A percentile compares a stretch with the other conserved stretches of the same genome.
Evolutionary conservation across 106 monocot genomes (phyloP).

Genomic region (Allium cepa): DNA sequence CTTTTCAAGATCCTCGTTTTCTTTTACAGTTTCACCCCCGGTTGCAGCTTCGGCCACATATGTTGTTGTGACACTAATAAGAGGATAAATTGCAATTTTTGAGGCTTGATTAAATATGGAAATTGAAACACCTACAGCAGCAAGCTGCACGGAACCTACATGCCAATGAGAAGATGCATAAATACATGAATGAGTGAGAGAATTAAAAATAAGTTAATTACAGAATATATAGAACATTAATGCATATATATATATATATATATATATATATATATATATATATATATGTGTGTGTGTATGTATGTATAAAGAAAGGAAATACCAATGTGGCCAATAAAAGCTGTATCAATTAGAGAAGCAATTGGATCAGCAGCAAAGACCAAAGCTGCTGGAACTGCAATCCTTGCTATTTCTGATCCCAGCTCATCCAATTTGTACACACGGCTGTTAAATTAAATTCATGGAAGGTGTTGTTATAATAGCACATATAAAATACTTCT

Average conservation of each 20-base stretch:
- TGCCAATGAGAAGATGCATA: background rate
- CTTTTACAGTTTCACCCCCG: conserved; percentile 16
- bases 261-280: no score
- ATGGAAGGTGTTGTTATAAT: no score
- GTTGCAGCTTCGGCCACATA: conserved; percentile 86
- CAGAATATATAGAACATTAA: no score
- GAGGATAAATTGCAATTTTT: conserved; percentile 70
- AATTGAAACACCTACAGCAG: conserved; percentile 83
- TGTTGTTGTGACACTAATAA: conserved; percentile 89
- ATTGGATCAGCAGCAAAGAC: conserved; percentile 90
- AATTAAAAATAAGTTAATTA: no score
- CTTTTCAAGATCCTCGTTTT: conserved; percentile 47
- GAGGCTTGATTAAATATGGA: conserved; percentile 80
- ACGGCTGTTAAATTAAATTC: conserved; percentile 18
- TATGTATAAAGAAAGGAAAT: background rate
- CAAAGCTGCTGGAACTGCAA: conserved; percentile 79
- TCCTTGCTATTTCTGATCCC: conserved; percentile 57
- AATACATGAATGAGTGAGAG: no score
- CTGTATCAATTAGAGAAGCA: conserved; percentile 90
- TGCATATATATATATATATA: no score
- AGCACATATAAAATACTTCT: no score
- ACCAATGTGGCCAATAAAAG: conserved; percentile 86
- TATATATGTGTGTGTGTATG: no score
- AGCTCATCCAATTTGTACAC: conserved; percentile 78
- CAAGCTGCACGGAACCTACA: conserved; percentile 72